phyloP scores from a whole-genome alignment of 305 asterid species.

The Ilex paraguariensis region DNA sequence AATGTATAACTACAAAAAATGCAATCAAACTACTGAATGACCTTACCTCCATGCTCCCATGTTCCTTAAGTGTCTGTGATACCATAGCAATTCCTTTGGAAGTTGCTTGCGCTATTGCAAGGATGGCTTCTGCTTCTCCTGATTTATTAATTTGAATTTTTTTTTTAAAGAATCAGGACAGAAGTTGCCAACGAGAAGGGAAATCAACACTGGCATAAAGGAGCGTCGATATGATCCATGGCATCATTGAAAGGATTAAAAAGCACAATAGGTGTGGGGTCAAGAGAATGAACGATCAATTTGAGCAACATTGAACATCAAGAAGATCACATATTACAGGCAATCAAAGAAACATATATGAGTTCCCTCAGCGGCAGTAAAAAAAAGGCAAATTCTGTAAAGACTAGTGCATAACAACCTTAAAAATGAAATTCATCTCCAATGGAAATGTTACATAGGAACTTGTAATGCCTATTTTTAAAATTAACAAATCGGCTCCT shows the following conservation, averaged over 20 bases:
- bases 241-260: neutral
- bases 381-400: neutral
- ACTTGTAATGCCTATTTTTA: too few species aligned
- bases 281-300: neutral
- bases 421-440: neutral
- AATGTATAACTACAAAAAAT: too few species aligned
- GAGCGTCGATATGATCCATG: too few species aligned
- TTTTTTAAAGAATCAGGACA: neutral
- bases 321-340: too few species aligned
- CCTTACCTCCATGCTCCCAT: conserved; percentile 79
- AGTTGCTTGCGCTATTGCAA: conserved; percentile 78
- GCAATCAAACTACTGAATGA: too few species aligned
- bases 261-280: neutral
- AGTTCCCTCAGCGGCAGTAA: neutral
- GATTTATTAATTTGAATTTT: conserved; percentile 3
- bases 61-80: conserved; percentile 54
- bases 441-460: neutral
- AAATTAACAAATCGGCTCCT: too few species aligned
- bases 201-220: neutral
- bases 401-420: neutral
- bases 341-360: neutral
- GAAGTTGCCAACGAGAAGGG: neutral
- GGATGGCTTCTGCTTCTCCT: conserved; percentile 95
- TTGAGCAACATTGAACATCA: too few species aligned
- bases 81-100: conserved; percentile 75